Conservation (phyloP, 2,329 filamentous ascomycete species). For the Thermoascus crustaceus region DNA sequence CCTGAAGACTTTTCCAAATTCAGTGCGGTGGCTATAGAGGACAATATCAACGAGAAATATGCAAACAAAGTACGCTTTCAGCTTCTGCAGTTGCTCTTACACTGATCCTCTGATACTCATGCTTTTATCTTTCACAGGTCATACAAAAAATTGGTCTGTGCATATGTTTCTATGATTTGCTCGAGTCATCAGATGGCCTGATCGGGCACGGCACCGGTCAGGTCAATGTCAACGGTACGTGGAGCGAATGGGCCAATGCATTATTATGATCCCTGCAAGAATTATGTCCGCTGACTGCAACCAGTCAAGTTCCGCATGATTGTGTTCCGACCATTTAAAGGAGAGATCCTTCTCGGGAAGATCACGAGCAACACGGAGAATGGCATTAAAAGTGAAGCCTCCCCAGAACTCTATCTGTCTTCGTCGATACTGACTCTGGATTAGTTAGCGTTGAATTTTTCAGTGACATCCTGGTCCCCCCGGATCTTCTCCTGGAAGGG, state of each 20-base stretch:
- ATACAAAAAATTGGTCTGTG: slow-evolving; percentile 93
- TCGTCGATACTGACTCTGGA: slow-evolving; percentile 9
- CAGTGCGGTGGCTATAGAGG: slow-evolving; percentile 78
- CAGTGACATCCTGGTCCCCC: slow-evolving; percentile 77
- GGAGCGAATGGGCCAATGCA: too few species aligned
- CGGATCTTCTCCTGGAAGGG: slow-evolving; percentile 64
- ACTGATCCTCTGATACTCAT: neutral
- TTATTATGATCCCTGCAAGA: too few species aligned
- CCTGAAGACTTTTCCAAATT: slow-evolving; percentile 79
- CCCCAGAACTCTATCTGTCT: neutral
- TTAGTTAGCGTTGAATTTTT: slow-evolving; percentile 84
- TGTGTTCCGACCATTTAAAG: slow-evolving; percentile 92
- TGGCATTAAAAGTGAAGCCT: slow-evolving; percentile 60
- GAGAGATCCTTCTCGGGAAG: slow-evolving; percentile 77
- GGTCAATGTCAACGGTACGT: slow-evolving; percentile 82
- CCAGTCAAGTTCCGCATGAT: slow-evolving; percentile 85
- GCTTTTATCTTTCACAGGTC: slow-evolving; percentile 48
- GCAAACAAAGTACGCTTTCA: slow-evolving; percentile 69
- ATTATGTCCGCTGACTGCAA: slow-evolving; percentile 5
- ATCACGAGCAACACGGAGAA: slow-evolving; percentile 67
- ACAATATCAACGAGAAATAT: slow-evolving; percentile 96
- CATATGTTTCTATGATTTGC: slow-evolving; percentile 83
- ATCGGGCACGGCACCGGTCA: slow-evolving; percentile 88
- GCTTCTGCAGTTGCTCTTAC: neutral
- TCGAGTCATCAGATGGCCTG: slow-evolving; percentile 82